A percentile compares a stretch with the other conserved stretches of the same genome.
These are phyloP conservation scores for Neurospora sp. DNA, from an alignment of 2,329 filamentous ascomycete genomes.

Conservation along the genomic window DNA sequence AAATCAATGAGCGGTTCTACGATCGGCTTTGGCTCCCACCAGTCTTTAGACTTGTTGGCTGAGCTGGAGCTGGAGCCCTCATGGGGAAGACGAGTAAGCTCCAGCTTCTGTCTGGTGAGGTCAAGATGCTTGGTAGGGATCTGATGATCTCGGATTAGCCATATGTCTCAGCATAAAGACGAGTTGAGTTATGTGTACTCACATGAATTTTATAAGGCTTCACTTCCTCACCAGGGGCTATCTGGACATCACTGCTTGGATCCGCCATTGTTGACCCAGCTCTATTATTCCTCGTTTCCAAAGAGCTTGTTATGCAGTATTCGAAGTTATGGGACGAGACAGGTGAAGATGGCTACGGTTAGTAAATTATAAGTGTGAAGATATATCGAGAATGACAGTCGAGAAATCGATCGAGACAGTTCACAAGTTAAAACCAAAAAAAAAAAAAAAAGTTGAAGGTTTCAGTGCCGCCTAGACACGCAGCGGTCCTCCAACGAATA, in stretches of 20 bases:
- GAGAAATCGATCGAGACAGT: neutral
- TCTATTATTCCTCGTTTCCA: neutral
- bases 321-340: neutral
- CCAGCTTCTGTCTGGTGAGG: slow-evolving; percentile 57
- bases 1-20: slow-evolving; percentile 58
- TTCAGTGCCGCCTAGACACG: neutral
- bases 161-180: neutral
- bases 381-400: neutral
- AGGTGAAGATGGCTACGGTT: neutral
- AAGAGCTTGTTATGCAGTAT: neutral
- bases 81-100: slow-evolving; percentile 55
- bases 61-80: slow-evolving; percentile 40
- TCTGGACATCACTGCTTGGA: slow-evolving; percentile 16
- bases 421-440: neutral
- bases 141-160: slow-evolving; percentile 25
- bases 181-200: slow-evolving; percentile 21
- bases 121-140: slow-evolving; percentile 59
- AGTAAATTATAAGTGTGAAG: neutral
- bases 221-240: slow-evolving; percentile 33
- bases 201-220: slow-evolving; percentile 50
- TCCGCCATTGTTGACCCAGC: slow-evolving; percentile 15
- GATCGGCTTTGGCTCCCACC: slow-evolving; percentile 51
- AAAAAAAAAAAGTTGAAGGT: neutral
- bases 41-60: slow-evolving; percentile 43
- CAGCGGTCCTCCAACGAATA: neutral